phyloP scores from a whole-genome alignment of 2,329 filamentous ascomycete species.

The Zasmidium citrigriseum region DNA sequence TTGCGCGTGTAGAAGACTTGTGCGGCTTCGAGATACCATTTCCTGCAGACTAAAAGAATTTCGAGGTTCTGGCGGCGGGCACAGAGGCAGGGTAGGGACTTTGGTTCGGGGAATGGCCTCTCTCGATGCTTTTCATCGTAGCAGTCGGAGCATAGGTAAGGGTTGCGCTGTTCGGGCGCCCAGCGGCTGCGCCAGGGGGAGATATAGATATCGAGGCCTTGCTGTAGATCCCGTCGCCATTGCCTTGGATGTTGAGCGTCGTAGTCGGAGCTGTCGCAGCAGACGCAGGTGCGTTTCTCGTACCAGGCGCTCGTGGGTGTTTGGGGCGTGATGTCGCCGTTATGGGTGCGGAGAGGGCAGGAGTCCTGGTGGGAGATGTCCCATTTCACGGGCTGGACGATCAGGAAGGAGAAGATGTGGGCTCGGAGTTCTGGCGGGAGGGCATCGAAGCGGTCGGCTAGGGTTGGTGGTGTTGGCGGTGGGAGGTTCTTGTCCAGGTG shows the following conservation, averaged over 20 bases:
- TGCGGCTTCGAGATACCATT: slow-evolving; percentile 20
- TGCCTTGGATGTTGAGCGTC: too few species aligned
- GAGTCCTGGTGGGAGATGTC: slow-evolving; percentile 6
- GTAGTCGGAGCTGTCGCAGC: background rate
- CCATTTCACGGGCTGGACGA: slow-evolving; percentile 19
- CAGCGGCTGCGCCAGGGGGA: slow-evolving; percentile 21
- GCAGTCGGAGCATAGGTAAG: slow-evolving; percentile 21
- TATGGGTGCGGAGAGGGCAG: slow-evolving; percentile 7
- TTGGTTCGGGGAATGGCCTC: slow-evolving; percentile 9
- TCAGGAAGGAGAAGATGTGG: slow-evolving; percentile 17
- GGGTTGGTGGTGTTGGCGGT: background rate
- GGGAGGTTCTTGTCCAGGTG: background rate
- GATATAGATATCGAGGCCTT: background rate
- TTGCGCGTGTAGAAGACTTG: slow-evolving; percentile 19
- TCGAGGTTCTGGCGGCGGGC: slow-evolving; percentile 18
- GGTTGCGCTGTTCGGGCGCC: slow-evolving; percentile 14
- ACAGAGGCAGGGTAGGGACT: slow-evolving; percentile 16
- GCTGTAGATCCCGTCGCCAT: background rate
- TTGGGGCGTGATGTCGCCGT: background rate
- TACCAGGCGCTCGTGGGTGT: background rate
- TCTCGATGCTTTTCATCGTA: too few species aligned
- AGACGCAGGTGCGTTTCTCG: background rate
- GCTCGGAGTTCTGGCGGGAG: slow-evolving; percentile 19
- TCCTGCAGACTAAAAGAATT: slow-evolving; percentile 18
- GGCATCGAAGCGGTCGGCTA: slow-evolving; percentile 18